Evolutionary conservation across 2,329 filamentous ascomycete genomes (phyloP).

Genomic region (Pseudogymnoascus sp.): DNA sequence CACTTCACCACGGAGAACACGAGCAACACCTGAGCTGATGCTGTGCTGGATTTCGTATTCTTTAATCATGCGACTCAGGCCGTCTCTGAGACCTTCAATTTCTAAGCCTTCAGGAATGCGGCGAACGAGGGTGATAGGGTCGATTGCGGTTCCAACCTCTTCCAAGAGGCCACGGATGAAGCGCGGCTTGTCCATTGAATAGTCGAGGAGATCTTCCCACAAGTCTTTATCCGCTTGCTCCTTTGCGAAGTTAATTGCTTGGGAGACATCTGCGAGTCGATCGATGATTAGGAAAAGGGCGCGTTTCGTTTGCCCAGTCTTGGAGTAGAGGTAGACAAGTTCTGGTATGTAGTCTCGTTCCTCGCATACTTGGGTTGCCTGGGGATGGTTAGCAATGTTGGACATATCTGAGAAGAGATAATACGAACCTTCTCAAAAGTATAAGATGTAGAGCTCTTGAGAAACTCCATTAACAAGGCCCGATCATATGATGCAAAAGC

Average conservation of each 20-base stretch:
- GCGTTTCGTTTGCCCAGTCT: conserved; percentile 86
- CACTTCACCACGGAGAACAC: conserved; percentile 80
- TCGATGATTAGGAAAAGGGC: conserved; percentile 91
- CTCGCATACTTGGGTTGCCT: conserved; percentile 72
- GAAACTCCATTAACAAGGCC: conserved; percentile 71
- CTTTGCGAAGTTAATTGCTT: conserved; percentile 90
- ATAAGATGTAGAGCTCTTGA: conserved; percentile 78
- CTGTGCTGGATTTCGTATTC: conserved; percentile 94
- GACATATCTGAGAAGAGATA: neutral
- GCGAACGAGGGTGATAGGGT: conserved; percentile 81
- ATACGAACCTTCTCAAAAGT: conserved; percentile 61
- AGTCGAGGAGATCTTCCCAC: conserved; percentile 89
- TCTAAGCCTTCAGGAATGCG: conserved; percentile 89
- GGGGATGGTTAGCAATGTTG: conserved; percentile 18
- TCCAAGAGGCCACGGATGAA: conserved; percentile 90
- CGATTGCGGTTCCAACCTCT: conserved; percentile 87
- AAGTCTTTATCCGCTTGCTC: conserved; percentile 85
- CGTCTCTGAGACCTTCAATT: conserved; percentile 82
- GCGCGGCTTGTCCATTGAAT: conserved; percentile 93
- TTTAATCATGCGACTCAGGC: conserved; percentile 80
- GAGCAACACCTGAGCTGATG: conserved; percentile 82
- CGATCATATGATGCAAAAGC: conserved; percentile 82
- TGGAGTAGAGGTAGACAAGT: conserved; percentile 90
- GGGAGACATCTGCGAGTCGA: conserved; percentile 79
- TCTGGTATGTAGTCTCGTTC: conserved; percentile 73